These are phyloP conservation scores for Conticribra weissflogii DNA, from an alignment of 108 stramenopile genomes.

Conservation along the genomic window DNA sequence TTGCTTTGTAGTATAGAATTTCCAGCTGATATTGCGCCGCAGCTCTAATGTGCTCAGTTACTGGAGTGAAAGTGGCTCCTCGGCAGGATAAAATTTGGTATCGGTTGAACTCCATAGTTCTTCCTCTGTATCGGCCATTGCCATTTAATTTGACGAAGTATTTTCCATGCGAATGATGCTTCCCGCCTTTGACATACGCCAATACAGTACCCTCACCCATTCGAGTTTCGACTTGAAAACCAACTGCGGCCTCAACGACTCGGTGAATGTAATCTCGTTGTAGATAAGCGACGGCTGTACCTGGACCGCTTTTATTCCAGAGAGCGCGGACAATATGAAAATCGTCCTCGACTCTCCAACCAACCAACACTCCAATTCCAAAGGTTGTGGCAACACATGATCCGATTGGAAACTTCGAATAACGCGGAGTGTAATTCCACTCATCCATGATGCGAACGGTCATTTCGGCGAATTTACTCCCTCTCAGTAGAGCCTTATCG, in stretches of 20 bases:
- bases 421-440: slow-evolving; percentile 76
- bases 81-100: slow-evolving; percentile 67
- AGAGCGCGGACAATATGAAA: slow-evolving; percentile 81
- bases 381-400: slow-evolving; percentile 83
- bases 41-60: slow-evolving; percentile 79
- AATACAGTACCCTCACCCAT: slow-evolving; percentile 66
- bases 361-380: slow-evolving; percentile 86
- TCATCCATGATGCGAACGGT: slow-evolving; percentile 80
- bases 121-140: slow-evolving; percentile 38
- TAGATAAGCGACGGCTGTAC: slow-evolving; percentile 71
- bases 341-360: slow-evolving; percentile 91
- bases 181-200: slow-evolving; percentile 65
- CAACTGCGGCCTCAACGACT: slow-evolving; percentile 75
- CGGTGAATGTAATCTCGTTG: slow-evolving; percentile 68
- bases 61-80: slow-evolving; percentile 78
- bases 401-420: slow-evolving; percentile 88
- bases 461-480: slow-evolving; percentile 76
- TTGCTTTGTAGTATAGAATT: slow-evolving; percentile 70
- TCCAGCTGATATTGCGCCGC: slow-evolving; percentile 81
- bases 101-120: slow-evolving; percentile 57
- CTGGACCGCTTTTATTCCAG: slow-evolving; percentile 77
- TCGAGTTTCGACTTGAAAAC: slow-evolving; percentile 76
- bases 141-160: slow-evolving; percentile 57
- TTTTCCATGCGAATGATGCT: slow-evolving; percentile 56
- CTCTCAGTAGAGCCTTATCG: slow-evolving; percentile 78